phyloP scores from a whole-genome alignment of 257 asterid species.

The Galeopsis tetrahit region DNA sequence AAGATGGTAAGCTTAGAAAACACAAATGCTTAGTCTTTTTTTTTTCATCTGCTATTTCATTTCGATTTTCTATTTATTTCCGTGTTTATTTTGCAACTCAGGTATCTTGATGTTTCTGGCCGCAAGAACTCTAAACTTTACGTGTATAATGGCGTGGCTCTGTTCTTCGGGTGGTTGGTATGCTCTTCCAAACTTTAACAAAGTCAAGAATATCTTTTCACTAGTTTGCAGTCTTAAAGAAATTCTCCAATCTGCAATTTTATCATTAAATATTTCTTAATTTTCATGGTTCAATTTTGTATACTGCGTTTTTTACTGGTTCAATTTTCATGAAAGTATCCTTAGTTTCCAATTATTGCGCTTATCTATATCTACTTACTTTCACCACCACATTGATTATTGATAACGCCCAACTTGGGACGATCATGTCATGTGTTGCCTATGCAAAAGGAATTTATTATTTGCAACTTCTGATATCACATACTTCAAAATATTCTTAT shows the following conservation, averaged over 20 bases:
- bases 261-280: not conserved
- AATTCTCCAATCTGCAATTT: constrained; percentile 9
- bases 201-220: constrained; percentile 8
- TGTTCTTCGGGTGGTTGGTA: constrained; percentile 97
- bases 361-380: not conserved
- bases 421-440: not conserved
- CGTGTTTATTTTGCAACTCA: constrained; percentile 33
- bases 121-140: constrained; percentile 70
- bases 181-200: constrained; percentile 30
- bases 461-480: not conserved
- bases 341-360: constrained; percentile 3
- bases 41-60: not conserved
- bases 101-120: constrained; percentile 87
- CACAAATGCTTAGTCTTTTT: not conserved
- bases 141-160: constrained; percentile 69
- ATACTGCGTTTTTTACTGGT: not conserved
- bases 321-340: not conserved
- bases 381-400: constrained; percentile 5
- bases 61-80: constrained; percentile 4
- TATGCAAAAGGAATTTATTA: not conserved
- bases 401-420: not conserved
- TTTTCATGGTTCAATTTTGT: not conserved
- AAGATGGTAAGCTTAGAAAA: constrained; percentile 67
- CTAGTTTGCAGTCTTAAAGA: not conserved
- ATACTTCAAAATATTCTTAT: not conserved